A percentile compares a stretch with the other conserved stretches of the same genome.
These are phyloP conservation scores for Volvox africanus DNA, from an alignment of 139 green algal genomes.

Conservation along the genomic window DNA sequence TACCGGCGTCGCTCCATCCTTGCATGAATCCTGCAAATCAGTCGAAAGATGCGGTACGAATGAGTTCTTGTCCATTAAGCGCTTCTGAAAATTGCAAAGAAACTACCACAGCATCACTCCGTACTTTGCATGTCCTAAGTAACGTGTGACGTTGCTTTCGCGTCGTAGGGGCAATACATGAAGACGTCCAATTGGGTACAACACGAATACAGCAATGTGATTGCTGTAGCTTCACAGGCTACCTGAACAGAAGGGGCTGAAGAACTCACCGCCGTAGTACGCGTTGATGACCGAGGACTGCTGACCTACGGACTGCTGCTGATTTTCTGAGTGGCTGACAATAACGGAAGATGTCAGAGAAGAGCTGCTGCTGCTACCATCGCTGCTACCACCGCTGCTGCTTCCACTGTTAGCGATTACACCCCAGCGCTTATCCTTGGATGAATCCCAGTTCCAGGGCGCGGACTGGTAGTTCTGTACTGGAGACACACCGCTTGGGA, in stretches of 20 bases:
- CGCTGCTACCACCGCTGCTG: background rate
- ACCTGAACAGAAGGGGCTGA: no score
- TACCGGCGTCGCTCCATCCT: constrained; percentile 31
- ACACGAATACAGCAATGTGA: no score
- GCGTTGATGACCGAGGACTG: constrained; percentile 33
- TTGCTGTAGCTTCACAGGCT: no score
- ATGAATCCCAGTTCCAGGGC: constrained; percentile 20
- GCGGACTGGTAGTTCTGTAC: background rate
- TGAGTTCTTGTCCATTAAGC: background rate
- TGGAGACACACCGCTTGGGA: background rate
- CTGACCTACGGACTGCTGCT: background rate
- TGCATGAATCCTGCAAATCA: constrained; percentile 33
- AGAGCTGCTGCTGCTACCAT: background rate
- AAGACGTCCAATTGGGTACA: no score
- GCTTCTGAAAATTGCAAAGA: no score
- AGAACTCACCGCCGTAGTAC: constrained; percentile 28
- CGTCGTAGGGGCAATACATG: no score
- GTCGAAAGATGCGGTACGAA: background rate
- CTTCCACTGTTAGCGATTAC: background rate
- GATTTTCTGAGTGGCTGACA: background rate
- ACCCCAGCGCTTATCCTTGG: constrained; percentile 40
- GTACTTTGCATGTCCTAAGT: no score
- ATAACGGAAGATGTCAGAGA: background rate
- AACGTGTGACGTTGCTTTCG: no score
- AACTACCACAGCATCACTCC: no score